Conservation (phyloP, 306 rosid genomes). For the Quercus robur region DNA sequence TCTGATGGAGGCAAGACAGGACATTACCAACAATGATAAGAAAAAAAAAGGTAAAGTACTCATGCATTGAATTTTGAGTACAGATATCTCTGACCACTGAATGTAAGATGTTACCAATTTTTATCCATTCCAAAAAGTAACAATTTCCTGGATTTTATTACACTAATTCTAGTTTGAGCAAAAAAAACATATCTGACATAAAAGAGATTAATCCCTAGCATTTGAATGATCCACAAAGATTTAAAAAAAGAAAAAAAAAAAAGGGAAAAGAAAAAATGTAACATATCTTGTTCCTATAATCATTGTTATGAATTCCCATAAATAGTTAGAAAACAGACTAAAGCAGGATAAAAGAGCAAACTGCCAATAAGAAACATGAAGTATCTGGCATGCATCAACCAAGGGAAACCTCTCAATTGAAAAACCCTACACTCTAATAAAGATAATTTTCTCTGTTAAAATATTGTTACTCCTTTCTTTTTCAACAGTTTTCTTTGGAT, state of each 20-base stretch:
- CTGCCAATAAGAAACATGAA: background rate
- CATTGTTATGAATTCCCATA: background rate
- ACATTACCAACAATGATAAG: too few species aligned
- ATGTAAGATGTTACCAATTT: background rate
- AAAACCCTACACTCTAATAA: conserved; percentile 7
- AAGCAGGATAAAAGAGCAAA: background rate
- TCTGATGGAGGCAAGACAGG: background rate
- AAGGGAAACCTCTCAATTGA: background rate
- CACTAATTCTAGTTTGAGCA: background rate
- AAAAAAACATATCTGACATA: background rate
- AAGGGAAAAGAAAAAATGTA: background rate
- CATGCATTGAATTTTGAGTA: background rate
- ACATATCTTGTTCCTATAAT: background rate
- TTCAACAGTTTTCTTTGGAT: background rate
- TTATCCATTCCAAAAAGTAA: background rate
- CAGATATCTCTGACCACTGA: conserved; percentile 18
- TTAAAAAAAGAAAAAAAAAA: background rate
- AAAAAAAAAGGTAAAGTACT: background rate
- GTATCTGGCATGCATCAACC: background rate
- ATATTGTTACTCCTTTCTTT: background rate
- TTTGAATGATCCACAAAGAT: conserved; percentile 5
- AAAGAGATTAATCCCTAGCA: background rate
- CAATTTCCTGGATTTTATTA: background rate
- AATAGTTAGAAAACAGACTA: background rate
- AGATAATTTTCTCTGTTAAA: background rate